These are phyloP conservation scores for Fusarium veterinarium DNA, from an alignment of 2,329 filamentous ascomycete genomes.

Conservation along the genomic window DNA sequence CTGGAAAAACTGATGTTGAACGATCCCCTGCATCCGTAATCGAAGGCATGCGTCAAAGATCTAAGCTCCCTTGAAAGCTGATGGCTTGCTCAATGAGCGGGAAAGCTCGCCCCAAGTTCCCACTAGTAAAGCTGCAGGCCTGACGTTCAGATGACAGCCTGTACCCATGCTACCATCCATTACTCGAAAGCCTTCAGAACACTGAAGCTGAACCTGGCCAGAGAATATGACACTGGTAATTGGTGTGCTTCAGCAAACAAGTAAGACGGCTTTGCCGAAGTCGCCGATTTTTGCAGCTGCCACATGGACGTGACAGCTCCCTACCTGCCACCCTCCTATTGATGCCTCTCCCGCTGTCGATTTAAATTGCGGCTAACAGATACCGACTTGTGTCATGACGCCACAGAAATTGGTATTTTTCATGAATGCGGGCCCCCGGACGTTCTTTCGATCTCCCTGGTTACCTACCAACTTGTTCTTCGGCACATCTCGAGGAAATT, in stretches of 20 bases:
- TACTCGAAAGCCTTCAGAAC: neutral
- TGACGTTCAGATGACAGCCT: slow-evolving; percentile 18
- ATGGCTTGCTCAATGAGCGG: slow-evolving; percentile 12
- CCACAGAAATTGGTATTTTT: slow-evolving; percentile 25
- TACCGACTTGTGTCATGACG: slow-evolving; percentile 38
- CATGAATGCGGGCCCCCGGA: slow-evolving; percentile 15
- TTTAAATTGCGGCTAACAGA: slow-evolving; percentile 15
- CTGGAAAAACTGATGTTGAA: slow-evolving; percentile 4
- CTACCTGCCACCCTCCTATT: slow-evolving; percentile 10
- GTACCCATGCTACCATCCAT: slow-evolving; percentile 15
- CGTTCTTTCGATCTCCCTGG: slow-evolving; percentile 11
- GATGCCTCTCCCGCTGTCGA: slow-evolving; percentile 26
- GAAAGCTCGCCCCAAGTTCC: slow-evolving; percentile 18
- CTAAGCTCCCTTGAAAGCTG: slow-evolving; percentile 15
- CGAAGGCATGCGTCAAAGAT: slow-evolving; percentile 22
- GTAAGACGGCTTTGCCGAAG: slow-evolving; percentile 9
- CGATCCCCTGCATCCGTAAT: slow-evolving; percentile 9
- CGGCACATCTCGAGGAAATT: slow-evolving; percentile 32
- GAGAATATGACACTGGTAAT: slow-evolving; percentile 1
- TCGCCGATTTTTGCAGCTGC: slow-evolving; percentile 16
- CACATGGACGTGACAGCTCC: slow-evolving; percentile 32
- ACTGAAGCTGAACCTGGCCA: neutral
- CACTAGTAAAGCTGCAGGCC: slow-evolving; percentile 8
- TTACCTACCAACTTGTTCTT: slow-evolving; percentile 31
- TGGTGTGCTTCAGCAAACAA: slow-evolving; percentile 2